Base-by-base conservation (phyloP, 352 stramenopile genomes). In the Paralagenidium karlingii region DNA sequence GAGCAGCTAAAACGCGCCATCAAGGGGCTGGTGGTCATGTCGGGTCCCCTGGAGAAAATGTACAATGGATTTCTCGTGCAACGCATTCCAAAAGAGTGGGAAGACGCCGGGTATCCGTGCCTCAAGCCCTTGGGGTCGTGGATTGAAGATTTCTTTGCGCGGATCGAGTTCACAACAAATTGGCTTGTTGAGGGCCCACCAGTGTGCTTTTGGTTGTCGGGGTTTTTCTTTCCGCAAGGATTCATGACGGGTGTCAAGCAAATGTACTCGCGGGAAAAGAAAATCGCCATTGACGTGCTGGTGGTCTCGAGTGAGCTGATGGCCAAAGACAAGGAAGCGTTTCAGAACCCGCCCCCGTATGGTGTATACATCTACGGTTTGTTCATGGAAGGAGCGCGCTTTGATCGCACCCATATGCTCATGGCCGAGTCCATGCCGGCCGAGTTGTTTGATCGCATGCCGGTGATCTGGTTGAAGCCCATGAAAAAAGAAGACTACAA, bases 211-310 rank as follows among this genome's bases (percentile, higher is more conserved):
- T 97, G 90, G 90, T 37, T 97, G n/a, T 82, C 78, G 9, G 86
- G 85, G 0, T 96, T 97, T 55, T 97, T 97, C 63, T 97, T 97
- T 54, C 90, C 89, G 3, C 90, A 97, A 47, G 88, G 85, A 19
- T 97, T 97, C 53, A 94, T 97, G 71, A 97, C 89, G 0, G 89
- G 74, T 9, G 85, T 96, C 5, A 94, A 96, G 60, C 90, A 97
- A 57, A 87, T 80, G 9, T 94, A 85, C 51, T 89, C 85, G 2
- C 68, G 90, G 12, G 70, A 94, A 25, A 85, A 85, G 34, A 61
- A 82, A 37, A 94, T 95, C 25, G 82, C 90, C 8, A 94, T 97
- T 49, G 90, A 97, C 47, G 87, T 82, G 33, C 64, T 97, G 7
- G 60, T 74, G 22, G 74, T 96, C 0, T 81, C 67, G 4, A 94